These are phyloP conservation scores for Candida caryicola DNA, from an alignment of 805 yeast genomes.

Conservation along the genomic window DNA sequence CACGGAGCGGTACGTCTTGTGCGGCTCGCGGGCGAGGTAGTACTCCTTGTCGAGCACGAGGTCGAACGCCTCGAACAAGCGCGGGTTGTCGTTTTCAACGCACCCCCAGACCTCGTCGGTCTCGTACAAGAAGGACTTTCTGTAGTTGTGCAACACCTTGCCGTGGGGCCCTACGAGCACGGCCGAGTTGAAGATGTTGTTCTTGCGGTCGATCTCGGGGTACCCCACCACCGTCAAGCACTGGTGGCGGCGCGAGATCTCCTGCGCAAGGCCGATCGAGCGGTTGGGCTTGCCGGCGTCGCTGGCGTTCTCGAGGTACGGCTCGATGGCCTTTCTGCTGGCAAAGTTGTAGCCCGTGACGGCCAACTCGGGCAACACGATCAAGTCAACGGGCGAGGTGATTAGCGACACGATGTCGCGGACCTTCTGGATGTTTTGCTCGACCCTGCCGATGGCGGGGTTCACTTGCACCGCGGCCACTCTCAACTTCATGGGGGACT, in stretches of 20 bases:
- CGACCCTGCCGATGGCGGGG: conserved; percentile 59
- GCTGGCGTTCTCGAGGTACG: conserved; percentile 51
- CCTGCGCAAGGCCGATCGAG: conserved; percentile 54
- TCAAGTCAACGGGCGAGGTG: conserved; percentile 48
- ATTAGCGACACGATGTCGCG: conserved; percentile 27
- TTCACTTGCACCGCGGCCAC: conserved; percentile 69
- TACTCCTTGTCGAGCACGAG: conserved; percentile 30
- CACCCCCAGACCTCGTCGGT: conserved; percentile 85
- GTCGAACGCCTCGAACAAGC: conserved; percentile 52
- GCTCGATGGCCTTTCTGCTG: conserved; percentile 45
- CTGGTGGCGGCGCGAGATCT: conserved; percentile 44
- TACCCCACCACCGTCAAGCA: conserved; percentile 80
- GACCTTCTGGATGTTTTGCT: conserved; percentile 52
- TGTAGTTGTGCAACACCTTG: conserved; percentile 56
- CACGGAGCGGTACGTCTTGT: conserved; percentile 6
- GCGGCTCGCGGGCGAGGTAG: conserved; percentile 8
- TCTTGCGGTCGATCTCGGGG: conserved; percentile 52
- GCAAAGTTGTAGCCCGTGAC: conserved; percentile 79
- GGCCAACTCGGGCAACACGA: conserved; percentile 81
- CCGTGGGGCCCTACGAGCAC: conserved; percentile 62
- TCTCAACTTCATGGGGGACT: conserved; percentile 21
- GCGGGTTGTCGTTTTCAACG: conserved; percentile 50
- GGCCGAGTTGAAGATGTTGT: conserved; percentile 65
- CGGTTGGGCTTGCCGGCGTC: conserved; percentile 30
- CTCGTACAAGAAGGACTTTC: conserved; percentile 73